These are phyloP conservation scores for Blastobotrys ciferrii DNA, from an alignment of 1,139 yeast species.

Conservation along the genomic window DNA sequence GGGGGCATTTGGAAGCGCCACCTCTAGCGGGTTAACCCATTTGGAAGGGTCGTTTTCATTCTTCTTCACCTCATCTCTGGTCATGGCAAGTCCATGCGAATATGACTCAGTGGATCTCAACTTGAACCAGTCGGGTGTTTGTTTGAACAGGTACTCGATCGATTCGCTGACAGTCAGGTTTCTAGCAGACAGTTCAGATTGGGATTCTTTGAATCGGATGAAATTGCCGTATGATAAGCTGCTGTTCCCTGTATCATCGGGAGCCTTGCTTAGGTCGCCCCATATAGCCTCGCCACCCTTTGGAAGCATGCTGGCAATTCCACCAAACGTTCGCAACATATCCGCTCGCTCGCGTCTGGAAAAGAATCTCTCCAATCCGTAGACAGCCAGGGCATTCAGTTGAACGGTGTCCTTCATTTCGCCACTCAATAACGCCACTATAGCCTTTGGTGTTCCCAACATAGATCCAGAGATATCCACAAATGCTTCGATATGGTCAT, in stretches of 20 bases:
- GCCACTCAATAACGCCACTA: constrained; percentile 88
- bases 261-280: constrained; percentile 58
- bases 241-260: constrained; percentile 51
- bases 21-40: constrained; percentile 94
- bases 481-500: constrained; percentile 72
- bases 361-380: constrained; percentile 91
- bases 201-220: constrained; percentile 55
- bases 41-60: constrained; percentile 71
- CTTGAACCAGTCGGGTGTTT: constrained; percentile 74
- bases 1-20: constrained; percentile 88
- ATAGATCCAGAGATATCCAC: constrained; percentile 86
- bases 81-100: constrained; percentile 71
- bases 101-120: constrained; percentile 65
- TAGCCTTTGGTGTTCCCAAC: constrained; percentile 91
- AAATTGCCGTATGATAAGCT: constrained; percentile 69
- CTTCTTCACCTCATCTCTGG: constrained; percentile 52
- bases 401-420: constrained; percentile 98
- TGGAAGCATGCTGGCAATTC: constrained; percentile 92
- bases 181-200: constrained; percentile 43
- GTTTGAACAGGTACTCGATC: constrained; percentile 60
- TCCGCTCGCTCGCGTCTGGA: constrained; percentile 86
- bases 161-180: constrained; percentile 67
- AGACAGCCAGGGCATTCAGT: constrained; percentile 85
- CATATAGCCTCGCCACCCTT: constrained; percentile 89
- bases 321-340: constrained; percentile 84